Evolutionary conservation across 2,329 filamentous ascomycete genomes (phyloP).

Genomic region (Diaporthe citriasiana): DNA sequence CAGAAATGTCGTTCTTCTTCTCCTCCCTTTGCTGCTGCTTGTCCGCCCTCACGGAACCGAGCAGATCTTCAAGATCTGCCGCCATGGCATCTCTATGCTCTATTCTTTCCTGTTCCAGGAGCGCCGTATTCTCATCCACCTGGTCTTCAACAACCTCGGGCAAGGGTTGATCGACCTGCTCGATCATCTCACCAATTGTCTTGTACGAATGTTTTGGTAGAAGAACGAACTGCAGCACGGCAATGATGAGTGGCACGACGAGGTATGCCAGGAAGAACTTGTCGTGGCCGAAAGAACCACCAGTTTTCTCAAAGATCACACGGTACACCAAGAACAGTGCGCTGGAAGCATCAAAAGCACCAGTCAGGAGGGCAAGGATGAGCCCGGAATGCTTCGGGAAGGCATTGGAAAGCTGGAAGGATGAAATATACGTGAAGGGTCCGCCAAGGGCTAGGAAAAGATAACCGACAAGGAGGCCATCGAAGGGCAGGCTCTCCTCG

Average conservation of each 20-base stretch:
- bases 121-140: conserved; percentile 69
- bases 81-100: conserved; percentile 74
- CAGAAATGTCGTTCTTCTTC: conserved; percentile 77
- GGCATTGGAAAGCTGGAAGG: conserved; percentile 87
- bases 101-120: conserved; percentile 69
- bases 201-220: conserved; percentile 86
- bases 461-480: conserved; percentile 82
- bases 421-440: conserved; percentile 85
- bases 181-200: conserved; percentile 85
- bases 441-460: conserved; percentile 83
- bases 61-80: conserved; percentile 79
- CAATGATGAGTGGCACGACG: conserved; percentile 76
- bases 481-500: conserved; percentile 74
- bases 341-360: conserved; percentile 86
- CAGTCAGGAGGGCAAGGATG: conserved; percentile 84
- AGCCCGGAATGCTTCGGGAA: conserved; percentile 83
- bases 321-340: conserved; percentile 83
- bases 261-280: conserved; percentile 82
- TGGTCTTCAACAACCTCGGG: conserved; percentile 60
- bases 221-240: conserved; percentile 76
- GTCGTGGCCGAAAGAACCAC: conserved; percentile 70
- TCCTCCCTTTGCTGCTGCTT: conserved; percentile 77
- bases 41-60: conserved; percentile 74
- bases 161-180: conserved; percentile 72
- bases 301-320: conserved; percentile 71